Percentiles rank a stretch among this genome's conserved stretches.
phyloP scores from a whole-genome alignment of 2,329 filamentous ascomycete species.

The Trichophyton benhamiae region DNA sequence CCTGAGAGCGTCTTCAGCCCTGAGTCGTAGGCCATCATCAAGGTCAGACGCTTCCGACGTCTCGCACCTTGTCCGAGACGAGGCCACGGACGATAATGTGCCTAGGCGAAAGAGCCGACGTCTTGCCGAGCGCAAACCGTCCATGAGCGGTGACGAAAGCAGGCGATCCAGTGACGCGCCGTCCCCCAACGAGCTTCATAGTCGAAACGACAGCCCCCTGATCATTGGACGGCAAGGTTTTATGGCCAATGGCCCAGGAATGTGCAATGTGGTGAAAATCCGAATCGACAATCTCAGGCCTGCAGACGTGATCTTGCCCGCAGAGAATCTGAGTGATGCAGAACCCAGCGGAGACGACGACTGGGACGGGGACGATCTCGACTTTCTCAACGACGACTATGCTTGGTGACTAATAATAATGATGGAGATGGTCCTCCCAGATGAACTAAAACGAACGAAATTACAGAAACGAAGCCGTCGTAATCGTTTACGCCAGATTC shows the following conservation, averaged over 20 bases:
- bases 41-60: background rate
- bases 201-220: background rate
- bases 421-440: background rate
- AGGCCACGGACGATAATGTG: background rate
- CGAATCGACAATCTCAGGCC: constrained; percentile 52
- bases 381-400: constrained; percentile 18
- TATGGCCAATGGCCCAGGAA: constrained; percentile 31
- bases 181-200: background rate
- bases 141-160: background rate
- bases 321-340: constrained; percentile 48
- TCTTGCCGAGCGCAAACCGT: background rate
- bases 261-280: constrained; percentile 47
- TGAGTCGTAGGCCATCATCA: background rate
- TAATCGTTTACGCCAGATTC: background rate
- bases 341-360: constrained; percentile 51
- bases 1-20: background rate
- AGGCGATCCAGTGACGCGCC: background rate
- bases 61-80: background rate
- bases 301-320: constrained; percentile 45
- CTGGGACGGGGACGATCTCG: constrained; percentile 43
- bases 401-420: constrained; percentile 17
- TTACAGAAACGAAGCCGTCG: background rate
- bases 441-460: background rate
- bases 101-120: constrained; percentile 4
- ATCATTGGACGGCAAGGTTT: background rate